Evolutionary conservation across 2,329 filamentous ascomycete species (phyloP), one percentile per base, ranked within the genome.

Genomic region (Penicillium sp.): DNA sequence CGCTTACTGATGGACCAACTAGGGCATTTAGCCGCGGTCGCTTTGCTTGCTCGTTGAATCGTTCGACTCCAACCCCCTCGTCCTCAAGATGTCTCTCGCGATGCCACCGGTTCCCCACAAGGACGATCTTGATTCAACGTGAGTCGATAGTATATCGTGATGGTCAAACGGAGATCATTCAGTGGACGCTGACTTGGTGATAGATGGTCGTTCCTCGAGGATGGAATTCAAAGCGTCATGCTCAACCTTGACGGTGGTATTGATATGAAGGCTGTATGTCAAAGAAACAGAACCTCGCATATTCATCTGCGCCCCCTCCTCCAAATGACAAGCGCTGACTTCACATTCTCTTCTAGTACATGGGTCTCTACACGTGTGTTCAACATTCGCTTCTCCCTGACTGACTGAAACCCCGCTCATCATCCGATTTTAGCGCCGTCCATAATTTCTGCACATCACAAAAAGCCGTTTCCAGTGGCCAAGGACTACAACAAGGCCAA

Each of bases 391-490:
- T n/a, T n/a, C 36, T 42, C 34, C 14, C 21, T 54, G 34, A 77
- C 74, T 53, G 13, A 49, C 32, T 45, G 40, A 40, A 22, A 29
- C 7, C 67, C 16, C 65, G 34, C 50, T 52, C 18, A 65, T 58
- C 51, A 24, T 10, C 21, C 52, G 36, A 60, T 49, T 52, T 52
- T 72, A 92, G 83, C 49, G 92, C 92, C 57, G 94, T 99, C 47
- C 94, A 99, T 79, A 97, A 99, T 79, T 99, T 99, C 76, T 99
- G 94, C 75, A 99, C 94, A 53, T 96, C 94, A 22, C 94, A 97
- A 75, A 97, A 97, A 74, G 91, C 91, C 1, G 86, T 92, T 43
- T 83, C 85, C n/a, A 81, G 84, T 49, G 62, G 75, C 61, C 71
- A 75, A 66, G 64, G 79, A 67, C 72, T 70, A 5, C 18, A 18